Evolutionary conservation across 306 rosid genomes (phyloP).

Genomic region (Echinosophora koreensis): DNA sequence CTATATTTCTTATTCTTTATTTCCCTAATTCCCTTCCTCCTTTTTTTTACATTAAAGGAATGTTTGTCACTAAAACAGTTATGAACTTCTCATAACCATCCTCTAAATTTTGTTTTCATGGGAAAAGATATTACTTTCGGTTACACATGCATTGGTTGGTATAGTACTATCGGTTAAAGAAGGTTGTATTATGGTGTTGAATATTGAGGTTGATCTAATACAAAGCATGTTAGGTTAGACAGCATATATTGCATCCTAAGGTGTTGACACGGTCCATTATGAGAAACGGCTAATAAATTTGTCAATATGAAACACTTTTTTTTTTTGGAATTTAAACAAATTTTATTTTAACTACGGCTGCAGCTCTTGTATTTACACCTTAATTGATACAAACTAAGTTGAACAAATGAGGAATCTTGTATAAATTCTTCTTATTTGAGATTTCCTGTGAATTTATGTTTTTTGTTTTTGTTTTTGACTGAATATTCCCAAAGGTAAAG

Average conservation of each 20-base stretch:
- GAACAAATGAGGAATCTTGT: neutral
- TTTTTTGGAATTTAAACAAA: no score
- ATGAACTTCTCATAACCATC: neutral
- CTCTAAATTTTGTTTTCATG: slow-evolving; percentile 9
- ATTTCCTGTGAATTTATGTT: no score
- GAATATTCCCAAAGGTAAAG: no score
- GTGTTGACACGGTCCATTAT: no score
- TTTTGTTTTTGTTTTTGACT: no score
- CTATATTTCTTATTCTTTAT: slow-evolving; percentile 7
- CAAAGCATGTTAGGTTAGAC: slow-evolving; percentile 21
- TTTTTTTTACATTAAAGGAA: neutral
- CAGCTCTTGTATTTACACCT: no score
- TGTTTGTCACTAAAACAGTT: neutral
- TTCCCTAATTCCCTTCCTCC: neutral
- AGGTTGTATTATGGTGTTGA: slow-evolving; percentile 11
- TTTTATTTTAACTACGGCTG: no score
- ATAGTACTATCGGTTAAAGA: slow-evolving; percentile 31
- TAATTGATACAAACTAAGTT: no score
- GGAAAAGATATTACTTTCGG: neutral
- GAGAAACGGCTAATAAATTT: no score
- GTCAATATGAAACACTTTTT: no score
- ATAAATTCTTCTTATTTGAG: neutral
- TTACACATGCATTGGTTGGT: slow-evolving; percentile 19
- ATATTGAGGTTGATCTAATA: neutral
- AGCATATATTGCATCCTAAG: neutral